Evolutionary conservation across 2,329 filamentous ascomycete species (phyloP).

Genomic region (Pyrenophora tritici-repentis): DNA sequence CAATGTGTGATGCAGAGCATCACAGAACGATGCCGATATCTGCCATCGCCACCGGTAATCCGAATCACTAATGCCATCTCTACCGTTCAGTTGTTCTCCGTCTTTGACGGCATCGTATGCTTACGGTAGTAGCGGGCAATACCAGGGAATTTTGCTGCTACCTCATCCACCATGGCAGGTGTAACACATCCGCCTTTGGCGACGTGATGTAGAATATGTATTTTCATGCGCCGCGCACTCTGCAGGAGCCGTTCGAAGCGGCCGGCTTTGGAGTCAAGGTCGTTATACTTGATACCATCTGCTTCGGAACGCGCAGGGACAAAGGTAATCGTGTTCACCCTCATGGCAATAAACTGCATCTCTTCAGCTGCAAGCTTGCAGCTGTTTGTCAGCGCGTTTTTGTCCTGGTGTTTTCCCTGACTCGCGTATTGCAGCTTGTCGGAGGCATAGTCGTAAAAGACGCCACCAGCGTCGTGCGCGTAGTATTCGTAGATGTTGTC

Average conservation of each 20-base stretch:
- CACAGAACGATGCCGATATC: not conserved
- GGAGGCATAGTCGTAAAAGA: not conserved
- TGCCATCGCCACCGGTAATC: not conserved
- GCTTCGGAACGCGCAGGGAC: rapidly evolving
- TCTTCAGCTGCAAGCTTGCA: not conserved
- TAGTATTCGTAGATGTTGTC: not conserved
- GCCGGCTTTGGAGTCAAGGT: not conserved
- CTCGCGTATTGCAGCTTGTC: not conserved
- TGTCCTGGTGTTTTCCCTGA: not conserved
- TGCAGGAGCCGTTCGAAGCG: not conserved
- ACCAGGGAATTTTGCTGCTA: not conserved
- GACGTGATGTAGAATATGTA: not conserved
- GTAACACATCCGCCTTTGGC: not conserved
- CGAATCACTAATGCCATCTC: not conserved
- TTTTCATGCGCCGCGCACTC: not conserved
- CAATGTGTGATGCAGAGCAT: not conserved
- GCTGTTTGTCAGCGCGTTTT: not conserved
- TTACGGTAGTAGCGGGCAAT: not conserved
- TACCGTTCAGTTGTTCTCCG: not conserved
- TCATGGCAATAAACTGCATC: not conserved
- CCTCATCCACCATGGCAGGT: not conserved
- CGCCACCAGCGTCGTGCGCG: not conserved
- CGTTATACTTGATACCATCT: not conserved
- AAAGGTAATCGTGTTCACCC: not conserved
- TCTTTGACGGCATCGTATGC: not conserved